Evolutionary conservation across 176 grass and related monocot genomes (phyloP).

Genomic region (Paspalum vaginatum): DNA sequence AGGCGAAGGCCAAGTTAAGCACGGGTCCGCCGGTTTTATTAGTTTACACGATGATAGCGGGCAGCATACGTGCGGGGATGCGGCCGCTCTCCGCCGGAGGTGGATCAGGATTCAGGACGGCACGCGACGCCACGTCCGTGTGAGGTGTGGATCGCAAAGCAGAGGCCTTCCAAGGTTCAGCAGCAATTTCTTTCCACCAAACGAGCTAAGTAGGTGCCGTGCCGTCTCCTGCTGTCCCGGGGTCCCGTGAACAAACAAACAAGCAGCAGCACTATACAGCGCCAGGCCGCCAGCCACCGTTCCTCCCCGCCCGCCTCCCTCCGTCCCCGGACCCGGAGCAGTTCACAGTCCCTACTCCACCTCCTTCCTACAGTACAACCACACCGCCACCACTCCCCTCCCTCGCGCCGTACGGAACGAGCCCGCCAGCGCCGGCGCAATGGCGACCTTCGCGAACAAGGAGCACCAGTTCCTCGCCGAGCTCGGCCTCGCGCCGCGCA

Average conservation of each 20-base stretch:
- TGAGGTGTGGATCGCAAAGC: too few relatives aligned
- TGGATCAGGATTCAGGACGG: too few relatives aligned
- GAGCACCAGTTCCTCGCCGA: slow-evolving; percentile 96
- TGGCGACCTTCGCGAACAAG: slow-evolving; percentile 68
- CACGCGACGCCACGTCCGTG: slow-evolving; percentile 18
- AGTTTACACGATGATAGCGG: neutral
- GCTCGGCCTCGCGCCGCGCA: slow-evolving; percentile 84
- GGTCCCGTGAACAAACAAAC: neutral
- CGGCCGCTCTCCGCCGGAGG: too few relatives aligned
- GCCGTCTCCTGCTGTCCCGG: neutral
- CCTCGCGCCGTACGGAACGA: neutral
- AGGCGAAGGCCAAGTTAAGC: neutral
- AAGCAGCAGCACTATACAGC: neutral
- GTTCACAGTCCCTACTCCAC: slow-evolving; percentile 47
- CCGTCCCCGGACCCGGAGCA: slow-evolving; percentile 24
- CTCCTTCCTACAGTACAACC: slow-evolving; percentile 29
- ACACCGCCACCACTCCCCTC: neutral
- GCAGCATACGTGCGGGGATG: too few relatives aligned
- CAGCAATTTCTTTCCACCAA: neutral
- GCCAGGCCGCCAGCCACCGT: neutral
- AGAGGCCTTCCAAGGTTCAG: too few relatives aligned
- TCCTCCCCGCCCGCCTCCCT: neutral
- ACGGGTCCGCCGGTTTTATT: neutral
- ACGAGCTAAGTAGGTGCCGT: neutral
- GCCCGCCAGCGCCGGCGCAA: neutral